Conservation (phyloP, 1,139 yeast genomes). For the Candida pseudocylindracea region DNA sequence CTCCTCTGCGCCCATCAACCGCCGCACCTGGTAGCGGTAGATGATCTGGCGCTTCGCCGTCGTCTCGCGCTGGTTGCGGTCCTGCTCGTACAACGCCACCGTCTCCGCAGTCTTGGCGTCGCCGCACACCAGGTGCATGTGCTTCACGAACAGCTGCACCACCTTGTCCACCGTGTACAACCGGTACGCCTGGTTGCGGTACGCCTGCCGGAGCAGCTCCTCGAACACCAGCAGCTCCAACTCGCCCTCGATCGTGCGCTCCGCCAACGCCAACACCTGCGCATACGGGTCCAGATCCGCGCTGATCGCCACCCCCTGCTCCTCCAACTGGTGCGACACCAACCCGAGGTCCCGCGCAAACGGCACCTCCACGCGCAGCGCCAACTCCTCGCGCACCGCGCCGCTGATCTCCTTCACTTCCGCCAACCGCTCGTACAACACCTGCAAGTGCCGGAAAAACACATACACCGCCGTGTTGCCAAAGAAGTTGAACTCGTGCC, state of each 20-base stretch:
- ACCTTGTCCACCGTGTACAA: slow-evolving; percentile 87
- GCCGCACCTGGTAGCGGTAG: slow-evolving; percentile 74
- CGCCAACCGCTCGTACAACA: slow-evolving; percentile 54
- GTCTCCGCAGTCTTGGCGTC: slow-evolving; percentile 75
- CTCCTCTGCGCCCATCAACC: slow-evolving; percentile 65
- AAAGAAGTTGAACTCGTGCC: slow-evolving; percentile 44
- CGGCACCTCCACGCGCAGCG: slow-evolving; percentile 40
- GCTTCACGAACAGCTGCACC: slow-evolving; percentile 74
- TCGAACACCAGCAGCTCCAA: slow-evolving; percentile 92
- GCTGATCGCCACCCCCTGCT: slow-evolving; percentile 51
- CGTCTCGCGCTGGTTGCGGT: slow-evolving; percentile 38
- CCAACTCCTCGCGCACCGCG: slow-evolving; percentile 50
- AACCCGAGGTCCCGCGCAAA: slow-evolving; percentile 82
- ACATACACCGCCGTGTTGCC: slow-evolving; percentile 84
- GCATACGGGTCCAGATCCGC: slow-evolving; percentile 51
- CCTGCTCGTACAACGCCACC: slow-evolving; percentile 60
- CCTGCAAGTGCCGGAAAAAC: slow-evolving; percentile 70
- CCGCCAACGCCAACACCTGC: slow-evolving; percentile 55
- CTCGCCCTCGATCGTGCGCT: slow-evolving; percentile 69
- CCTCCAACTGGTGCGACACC: slow-evolving; percentile 61
- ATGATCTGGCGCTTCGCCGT: slow-evolving; percentile 76
- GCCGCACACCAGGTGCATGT: slow-evolving; percentile 56
- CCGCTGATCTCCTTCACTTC: slow-evolving; percentile 54
- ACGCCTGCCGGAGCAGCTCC: slow-evolving; percentile 87
- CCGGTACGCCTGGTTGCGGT: slow-evolving; percentile 81